Evolutionary conservation across 306 rosid genomes (phyloP).

Genomic region (Canavalia ensiformis): DNA sequence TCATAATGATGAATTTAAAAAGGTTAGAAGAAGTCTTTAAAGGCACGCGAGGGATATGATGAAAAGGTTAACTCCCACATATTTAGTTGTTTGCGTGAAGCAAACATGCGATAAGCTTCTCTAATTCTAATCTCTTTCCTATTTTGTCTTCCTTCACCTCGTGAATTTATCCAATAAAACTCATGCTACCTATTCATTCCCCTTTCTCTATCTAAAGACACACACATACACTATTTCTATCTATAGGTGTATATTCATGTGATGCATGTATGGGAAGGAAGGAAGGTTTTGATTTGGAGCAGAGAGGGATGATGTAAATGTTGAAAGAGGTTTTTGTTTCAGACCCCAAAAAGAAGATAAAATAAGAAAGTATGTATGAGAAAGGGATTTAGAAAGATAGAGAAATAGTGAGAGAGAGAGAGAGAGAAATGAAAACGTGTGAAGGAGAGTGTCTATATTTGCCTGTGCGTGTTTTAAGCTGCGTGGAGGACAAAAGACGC

Average conservation of each 20-base stretch:
- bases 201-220: background rate
- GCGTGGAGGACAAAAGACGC: constrained; percentile 99
- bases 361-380: background rate
- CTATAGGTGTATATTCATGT: constrained; percentile 14
- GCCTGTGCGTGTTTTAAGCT: constrained; percentile 86
- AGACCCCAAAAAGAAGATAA: background rate
- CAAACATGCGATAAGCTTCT: constrained; percentile 83
- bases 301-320: constrained; percentile 41
- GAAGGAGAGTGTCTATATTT: constrained; percentile 58
- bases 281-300: constrained; percentile 37
- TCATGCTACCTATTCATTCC: background rate
- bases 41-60: constrained; percentile 82
- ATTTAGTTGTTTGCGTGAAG: constrained; percentile 95
- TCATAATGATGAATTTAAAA: constrained; percentile 52
- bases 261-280: constrained; percentile 41
- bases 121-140: constrained; percentile 14
- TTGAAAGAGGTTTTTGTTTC: constrained; percentile 55
- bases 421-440: constrained; percentile 60
- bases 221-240: background rate
- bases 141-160: constrained; percentile 11
- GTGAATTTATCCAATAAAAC: background rate
- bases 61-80: constrained; percentile 75
- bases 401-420: background rate
- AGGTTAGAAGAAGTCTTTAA: constrained; percentile 68
- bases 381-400: background rate